A percentile compares a stretch with the other conserved stretches of the same genome.
phyloP scores from a whole-genome alignment of 2,329 filamentous ascomycete species.

The Trichoderma sp. region DNA sequence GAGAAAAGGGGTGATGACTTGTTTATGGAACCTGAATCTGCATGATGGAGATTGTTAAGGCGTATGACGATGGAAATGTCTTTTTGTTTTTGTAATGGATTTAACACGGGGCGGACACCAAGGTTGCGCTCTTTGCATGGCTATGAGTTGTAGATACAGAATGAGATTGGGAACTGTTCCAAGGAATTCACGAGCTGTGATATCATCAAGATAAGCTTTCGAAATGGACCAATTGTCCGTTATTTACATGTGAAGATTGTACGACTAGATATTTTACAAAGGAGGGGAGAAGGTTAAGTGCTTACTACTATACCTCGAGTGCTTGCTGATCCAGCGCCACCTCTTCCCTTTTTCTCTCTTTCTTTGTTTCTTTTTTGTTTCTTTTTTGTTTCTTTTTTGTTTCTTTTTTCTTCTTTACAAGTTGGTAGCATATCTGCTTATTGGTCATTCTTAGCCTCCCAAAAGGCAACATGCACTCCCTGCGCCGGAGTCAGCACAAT shows the following conservation, averaged over 20 bases:
- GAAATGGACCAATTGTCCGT: neutral
- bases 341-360: neutral
- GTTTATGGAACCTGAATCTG: neutral
- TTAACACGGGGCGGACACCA: neutral
- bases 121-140: neutral
- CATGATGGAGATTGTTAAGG: neutral
- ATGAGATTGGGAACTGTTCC: neutral
- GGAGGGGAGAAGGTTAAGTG: neutral
- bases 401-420: neutral
- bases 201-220: neutral
- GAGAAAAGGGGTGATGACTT: neutral
- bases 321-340: neutral
- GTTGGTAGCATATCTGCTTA: neutral
- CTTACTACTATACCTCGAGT: neutral
- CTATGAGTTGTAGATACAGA: neutral
- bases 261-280: neutral
- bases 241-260: neutral
- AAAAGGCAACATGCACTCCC: conserved; percentile 60
- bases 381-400: too few relatives aligned
- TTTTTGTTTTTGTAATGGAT: neutral
- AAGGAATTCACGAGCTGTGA: neutral
- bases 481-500: conserved; percentile 61
- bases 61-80: neutral
- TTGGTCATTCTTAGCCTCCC: conserved; percentile 41
- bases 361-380: too few relatives aligned